phyloP scores from a whole-genome alignment of 768 basidiomycete genomes.

The Clitopilus hobsonii region DNA sequence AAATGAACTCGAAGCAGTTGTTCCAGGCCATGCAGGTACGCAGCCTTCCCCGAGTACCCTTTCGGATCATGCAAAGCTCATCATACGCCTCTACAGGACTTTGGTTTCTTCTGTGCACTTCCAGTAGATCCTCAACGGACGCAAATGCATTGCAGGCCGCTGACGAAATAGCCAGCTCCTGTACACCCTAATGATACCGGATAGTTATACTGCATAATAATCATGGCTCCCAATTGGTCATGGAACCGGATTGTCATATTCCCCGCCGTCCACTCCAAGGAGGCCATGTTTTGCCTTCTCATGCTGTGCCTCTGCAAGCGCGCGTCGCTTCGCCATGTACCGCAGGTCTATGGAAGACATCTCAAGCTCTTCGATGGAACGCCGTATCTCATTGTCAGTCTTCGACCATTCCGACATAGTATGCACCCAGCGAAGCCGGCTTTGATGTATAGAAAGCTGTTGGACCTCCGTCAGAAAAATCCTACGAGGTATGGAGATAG shows the following conservation, averaged over 20 bases:
- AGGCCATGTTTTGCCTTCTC: slow-evolving; percentile 59
- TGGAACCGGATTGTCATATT: not conserved
- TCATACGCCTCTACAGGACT: slow-evolving; percentile 33
- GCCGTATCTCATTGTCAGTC: slow-evolving; percentile 33
- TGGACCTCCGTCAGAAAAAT: too few relatives aligned
- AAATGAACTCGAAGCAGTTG: slow-evolving; percentile 57
- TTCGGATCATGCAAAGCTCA: not conserved
- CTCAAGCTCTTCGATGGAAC: slow-evolving; percentile 60
- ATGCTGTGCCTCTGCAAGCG: slow-evolving; percentile 51
- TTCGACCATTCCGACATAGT: slow-evolving; percentile 35
- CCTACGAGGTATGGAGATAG: not conserved
- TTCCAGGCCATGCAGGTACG: slow-evolving; percentile 72
- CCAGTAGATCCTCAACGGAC: slow-evolving; percentile 63
- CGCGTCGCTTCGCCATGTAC: slow-evolving; percentile 53
- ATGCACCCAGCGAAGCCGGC: slow-evolving; percentile 35
- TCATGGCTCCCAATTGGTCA: too few relatives aligned
- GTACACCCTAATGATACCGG: slow-evolving; percentile 2
- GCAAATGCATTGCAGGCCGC: slow-evolving; percentile 66
- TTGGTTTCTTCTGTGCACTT: slow-evolving; percentile 66
- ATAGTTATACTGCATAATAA: not conserved
- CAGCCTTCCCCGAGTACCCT: not conserved
- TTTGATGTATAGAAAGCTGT: too few relatives aligned
- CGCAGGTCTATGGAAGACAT: slow-evolving; percentile 55
- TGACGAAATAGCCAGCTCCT: slow-evolving; percentile 35
- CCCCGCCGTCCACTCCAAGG: slow-evolving; percentile 49